Conservation (phyloP, 192 early-diverging fungal genomes). For the Ambispora gerdemannii region DNA sequence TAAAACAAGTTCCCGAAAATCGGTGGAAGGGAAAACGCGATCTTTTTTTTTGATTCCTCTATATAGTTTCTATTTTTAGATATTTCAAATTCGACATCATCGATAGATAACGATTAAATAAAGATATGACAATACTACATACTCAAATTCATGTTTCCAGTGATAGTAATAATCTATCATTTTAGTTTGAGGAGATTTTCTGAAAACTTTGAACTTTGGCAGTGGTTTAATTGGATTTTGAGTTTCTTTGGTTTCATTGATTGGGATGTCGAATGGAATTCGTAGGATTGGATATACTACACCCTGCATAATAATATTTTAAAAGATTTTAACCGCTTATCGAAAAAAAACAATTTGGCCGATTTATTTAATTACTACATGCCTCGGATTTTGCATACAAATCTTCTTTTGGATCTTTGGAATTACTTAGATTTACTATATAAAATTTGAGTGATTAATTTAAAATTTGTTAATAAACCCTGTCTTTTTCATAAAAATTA, state of each 20-base stretch:
- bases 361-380: background rate
- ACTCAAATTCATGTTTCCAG: no score
- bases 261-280: background rate
- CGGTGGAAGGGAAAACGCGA: background rate
- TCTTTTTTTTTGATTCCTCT: background rate
- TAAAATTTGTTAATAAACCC: background rate
- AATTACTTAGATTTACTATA: background rate
- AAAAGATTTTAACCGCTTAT: background rate
- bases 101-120: background rate
- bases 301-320: background rate
- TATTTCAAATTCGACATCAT: conserved; percentile 3
- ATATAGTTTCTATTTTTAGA: background rate
- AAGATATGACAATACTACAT: background rate
- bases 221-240: background rate
- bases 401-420: background rate
- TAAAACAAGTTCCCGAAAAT: background rate
- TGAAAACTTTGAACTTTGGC: background rate
- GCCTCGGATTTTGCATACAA: background rate
- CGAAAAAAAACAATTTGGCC: background rate
- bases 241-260: background rate
- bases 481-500: background rate
- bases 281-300: background rate
- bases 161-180: no score
- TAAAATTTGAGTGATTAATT: background rate
- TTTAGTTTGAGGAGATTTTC: background rate